phyloP scores from a whole-genome alignment of 495 filamentous ascomycete species.

The Patellaria atrata region DNA sequence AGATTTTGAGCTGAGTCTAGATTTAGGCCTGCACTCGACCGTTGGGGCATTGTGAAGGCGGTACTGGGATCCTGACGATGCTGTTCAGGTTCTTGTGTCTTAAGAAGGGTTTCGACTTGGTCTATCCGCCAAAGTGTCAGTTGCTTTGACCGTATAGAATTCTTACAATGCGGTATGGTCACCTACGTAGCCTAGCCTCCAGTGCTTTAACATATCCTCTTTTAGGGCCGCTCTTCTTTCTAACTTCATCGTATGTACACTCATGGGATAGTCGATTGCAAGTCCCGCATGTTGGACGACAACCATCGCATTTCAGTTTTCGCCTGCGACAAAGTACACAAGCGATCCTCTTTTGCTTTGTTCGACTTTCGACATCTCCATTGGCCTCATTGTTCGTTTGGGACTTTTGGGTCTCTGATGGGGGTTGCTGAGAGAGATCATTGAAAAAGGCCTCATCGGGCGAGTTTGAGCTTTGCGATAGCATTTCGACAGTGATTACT shows the following conservation, averaged over 20 bases:
- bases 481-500: conserved; percentile 12
- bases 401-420: conserved; percentile 13
- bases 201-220: conserved; percentile 95
- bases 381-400: conserved; percentile 23
- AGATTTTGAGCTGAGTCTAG: too few species aligned
- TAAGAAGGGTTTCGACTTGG: conserved; percentile 87
- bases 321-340: conserved; percentile 90
- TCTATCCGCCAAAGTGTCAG: conserved; percentile 35
- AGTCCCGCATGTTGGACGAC: conserved; percentile 78
- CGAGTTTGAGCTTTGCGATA: conserved; percentile 12
- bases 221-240: conserved; percentile 96
- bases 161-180: conserved; percentile 1
- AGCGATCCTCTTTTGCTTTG: conserved; percentile 86
- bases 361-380: conserved; percentile 46
- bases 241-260: conserved; percentile 89
- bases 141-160: conserved; percentile 9
- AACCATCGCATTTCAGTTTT: conserved; percentile 71
- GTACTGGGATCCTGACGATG: too few species aligned
- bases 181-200: conserved; percentile 81
- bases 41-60: too few species aligned
- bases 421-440: conserved; percentile 37
- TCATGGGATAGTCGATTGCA: conserved; percentile 79
- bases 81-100: conserved; percentile 55
- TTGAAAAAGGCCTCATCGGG: conserved; percentile 35
- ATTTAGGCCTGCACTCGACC: too few species aligned